Base-by-base conservation (phyloP, 1,139 yeast species). In the Hansenula lynferdii region DNA sequence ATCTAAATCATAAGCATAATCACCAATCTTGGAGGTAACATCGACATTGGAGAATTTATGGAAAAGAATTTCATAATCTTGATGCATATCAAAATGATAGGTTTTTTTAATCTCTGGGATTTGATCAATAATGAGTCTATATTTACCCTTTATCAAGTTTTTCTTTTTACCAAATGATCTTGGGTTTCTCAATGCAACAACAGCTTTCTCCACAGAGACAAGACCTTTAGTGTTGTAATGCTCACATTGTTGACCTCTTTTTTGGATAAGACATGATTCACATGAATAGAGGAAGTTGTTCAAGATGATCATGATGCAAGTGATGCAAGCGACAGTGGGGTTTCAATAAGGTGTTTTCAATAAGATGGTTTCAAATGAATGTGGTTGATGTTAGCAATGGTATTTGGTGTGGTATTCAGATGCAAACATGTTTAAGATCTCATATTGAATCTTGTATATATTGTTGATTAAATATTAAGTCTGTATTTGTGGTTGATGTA, bases 241-340 rank as follows among this genome's bases (percentile, higher is more conserved):
- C 19, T 16, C 26, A 25, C 48, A 44, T 2, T 15, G 15, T 29
- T 44, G 48, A 5, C 43, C 42, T 14, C 34, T 31, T 8, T 32
- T 16, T 5, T 16, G 15, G 11, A 19, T 8, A 11, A 42, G 22
- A 24, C 48, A 44, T 1, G 30, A 12, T 12, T 33, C 31, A 29
- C 48, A 44, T n/a, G 42, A 28, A 36, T 37, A 41, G 14, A 42
- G 15, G 11, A 31, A 33, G 18, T 39, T 41, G 31, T 39, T 41
- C 19, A 44, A 31, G 27, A 42, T 38, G 19, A 44, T 42, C 48
- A 44, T 44, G n/a, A n/a, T n/a, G n/a, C n/a, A n/a, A n/a, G n/a
- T n/a, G n/a, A n/a, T n/a, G n/a, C n/a, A n/a, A n/a, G n/a, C n/a
- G n/a, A n/a, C n/a, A n/a, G n/a, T n/a, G n/a, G n/a, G n/a, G n/a